phyloP scores from a whole-genome alignment of 768 basidiomycete species.

The Tulasnella sp. region DNA sequence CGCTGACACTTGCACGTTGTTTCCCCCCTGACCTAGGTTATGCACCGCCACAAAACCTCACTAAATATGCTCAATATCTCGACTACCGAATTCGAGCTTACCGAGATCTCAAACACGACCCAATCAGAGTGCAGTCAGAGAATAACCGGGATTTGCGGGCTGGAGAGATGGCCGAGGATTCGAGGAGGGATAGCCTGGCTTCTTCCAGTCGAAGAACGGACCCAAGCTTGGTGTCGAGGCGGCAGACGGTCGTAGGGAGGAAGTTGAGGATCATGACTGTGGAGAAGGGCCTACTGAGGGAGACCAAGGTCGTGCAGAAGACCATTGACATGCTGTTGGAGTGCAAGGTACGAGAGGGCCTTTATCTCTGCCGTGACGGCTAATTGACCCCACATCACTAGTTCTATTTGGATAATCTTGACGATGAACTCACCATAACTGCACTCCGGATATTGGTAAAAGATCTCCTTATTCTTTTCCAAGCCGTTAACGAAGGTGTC shows the following conservation, averaged over 20 bases:
- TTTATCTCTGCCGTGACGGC: not conserved
- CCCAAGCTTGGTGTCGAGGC: slow-evolving; percentile 46
- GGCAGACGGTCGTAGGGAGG: slow-evolving; percentile 63
- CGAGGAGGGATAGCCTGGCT: slow-evolving; percentile 37
- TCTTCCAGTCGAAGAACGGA: slow-evolving; percentile 43
- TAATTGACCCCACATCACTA: slow-evolving; percentile 37
- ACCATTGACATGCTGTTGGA: slow-evolving; percentile 86
- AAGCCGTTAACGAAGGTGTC: slow-evolving; percentile 92
- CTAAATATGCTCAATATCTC: slow-evolving; percentile 83
- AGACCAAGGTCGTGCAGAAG: slow-evolving; percentile 85
- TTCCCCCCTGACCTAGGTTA: slow-evolving; percentile 56
- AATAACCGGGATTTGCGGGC: slow-evolving; percentile 80
- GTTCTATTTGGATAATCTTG: slow-evolving; percentile 92
- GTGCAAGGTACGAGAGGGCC: slow-evolving; percentile 65
- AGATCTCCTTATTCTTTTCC: slow-evolving; percentile 91
- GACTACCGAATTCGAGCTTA: slow-evolving; percentile 85
- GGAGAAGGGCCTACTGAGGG: slow-evolving; percentile 90
- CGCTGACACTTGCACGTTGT: not conserved
- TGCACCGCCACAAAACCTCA: slow-evolving; percentile 76
- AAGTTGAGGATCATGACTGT: slow-evolving; percentile 89
- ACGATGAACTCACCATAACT: slow-evolving; percentile 84
- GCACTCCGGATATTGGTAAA: slow-evolving; percentile 93
- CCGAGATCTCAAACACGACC: slow-evolving; percentile 88
- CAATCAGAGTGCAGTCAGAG: slow-evolving; percentile 90
- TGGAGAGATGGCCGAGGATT: slow-evolving; percentile 57